These are phyloP conservation scores for Wickerhamomyces mucosus DNA, from an alignment of 805 yeast species.

Conservation along the genomic window DNA sequence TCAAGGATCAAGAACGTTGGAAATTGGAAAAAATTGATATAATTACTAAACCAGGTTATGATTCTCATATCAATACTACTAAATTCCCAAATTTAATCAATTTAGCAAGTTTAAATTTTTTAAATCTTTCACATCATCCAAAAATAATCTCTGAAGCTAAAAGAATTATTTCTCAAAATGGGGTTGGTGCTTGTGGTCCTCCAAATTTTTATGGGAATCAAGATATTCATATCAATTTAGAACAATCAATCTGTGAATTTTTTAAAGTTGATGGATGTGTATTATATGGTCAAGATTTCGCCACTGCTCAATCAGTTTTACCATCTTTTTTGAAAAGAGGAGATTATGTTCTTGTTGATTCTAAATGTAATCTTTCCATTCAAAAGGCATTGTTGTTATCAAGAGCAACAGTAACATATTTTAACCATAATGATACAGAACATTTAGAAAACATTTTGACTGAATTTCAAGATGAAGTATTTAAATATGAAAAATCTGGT, in stretches of 20 bases:
- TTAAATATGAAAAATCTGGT: slow-evolving; percentile 31
- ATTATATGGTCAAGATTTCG: slow-evolving; percentile 87
- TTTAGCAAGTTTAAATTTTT: slow-evolving; percentile 63
- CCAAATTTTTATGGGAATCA: slow-evolving; percentile 96
- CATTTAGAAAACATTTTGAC: slow-evolving; percentile 63
- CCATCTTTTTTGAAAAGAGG: slow-evolving; percentile 96
- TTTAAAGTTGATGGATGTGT: slow-evolving; percentile 74
- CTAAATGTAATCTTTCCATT: slow-evolving; percentile 60
- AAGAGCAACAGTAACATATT: slow-evolving; percentile 67
- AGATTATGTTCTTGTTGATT: slow-evolving; percentile 83
- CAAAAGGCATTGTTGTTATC: slow-evolving; percentile 86
- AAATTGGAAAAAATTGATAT: slow-evolving; percentile 55
- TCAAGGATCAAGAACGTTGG: slow-evolving; percentile 46
- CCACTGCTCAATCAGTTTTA: slow-evolving; percentile 77
- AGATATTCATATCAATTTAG: slow-evolving; percentile 77
- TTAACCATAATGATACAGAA: slow-evolving; percentile 80
- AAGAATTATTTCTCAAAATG: slow-evolving; percentile 52
- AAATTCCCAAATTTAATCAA: slow-evolving; percentile 25
- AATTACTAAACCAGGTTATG: slow-evolving; percentile 23
- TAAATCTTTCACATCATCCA: slow-evolving; percentile 45
- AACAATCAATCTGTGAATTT: slow-evolving; percentile 63
- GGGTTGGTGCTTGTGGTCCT: slow-evolving; percentile 98
- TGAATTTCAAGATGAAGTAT: slow-evolving; percentile 25
- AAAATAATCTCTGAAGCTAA: slow-evolving; percentile 44
- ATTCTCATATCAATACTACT: slow-evolving; percentile 34